Conservation (phyloP, 2,329 filamentous ascomycete species). For the Sporothrix mexicana region DNA sequence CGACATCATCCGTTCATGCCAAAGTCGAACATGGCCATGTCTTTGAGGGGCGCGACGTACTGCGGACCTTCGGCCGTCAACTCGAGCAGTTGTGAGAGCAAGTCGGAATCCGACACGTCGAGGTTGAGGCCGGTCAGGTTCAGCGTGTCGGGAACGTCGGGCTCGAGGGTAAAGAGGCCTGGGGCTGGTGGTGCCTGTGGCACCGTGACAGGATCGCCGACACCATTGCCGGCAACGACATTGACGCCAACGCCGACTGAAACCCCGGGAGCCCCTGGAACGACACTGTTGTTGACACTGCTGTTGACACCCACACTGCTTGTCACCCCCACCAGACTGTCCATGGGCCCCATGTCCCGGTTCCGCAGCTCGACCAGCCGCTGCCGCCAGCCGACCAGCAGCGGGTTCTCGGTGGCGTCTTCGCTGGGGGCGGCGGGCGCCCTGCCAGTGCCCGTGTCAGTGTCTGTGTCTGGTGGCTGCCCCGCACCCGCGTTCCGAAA, state of each 20-base stretch:
- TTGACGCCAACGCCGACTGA: too few species aligned
- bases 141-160: conserved; percentile 12
- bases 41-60: conserved; percentile 15
- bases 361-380: conserved; percentile 22
- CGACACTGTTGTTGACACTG: neutral
- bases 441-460: too few species aligned
- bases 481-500: neutral
- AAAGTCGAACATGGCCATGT: conserved; percentile 29
- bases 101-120: conserved; percentile 21
- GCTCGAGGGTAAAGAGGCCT: neutral
- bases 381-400: conserved; percentile 26
- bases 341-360: neutral
- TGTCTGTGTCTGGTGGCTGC: too few species aligned
- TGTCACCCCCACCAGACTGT: neutral
- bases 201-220: too few species aligned
- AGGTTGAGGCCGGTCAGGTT: conserved; percentile 18
- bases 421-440: neutral
- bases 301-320: neutral
- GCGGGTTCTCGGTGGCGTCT: conserved; percentile 25
- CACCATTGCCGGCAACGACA: too few species aligned
- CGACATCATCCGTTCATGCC: conserved; percentile 10
- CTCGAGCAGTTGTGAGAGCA: conserved; percentile 15
- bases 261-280: neutral
- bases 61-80: conserved; percentile 9
- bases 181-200: neutral